Conservation (phyloP, 768 basidiomycete genomes). For the Mycena alexandri region DNA sequence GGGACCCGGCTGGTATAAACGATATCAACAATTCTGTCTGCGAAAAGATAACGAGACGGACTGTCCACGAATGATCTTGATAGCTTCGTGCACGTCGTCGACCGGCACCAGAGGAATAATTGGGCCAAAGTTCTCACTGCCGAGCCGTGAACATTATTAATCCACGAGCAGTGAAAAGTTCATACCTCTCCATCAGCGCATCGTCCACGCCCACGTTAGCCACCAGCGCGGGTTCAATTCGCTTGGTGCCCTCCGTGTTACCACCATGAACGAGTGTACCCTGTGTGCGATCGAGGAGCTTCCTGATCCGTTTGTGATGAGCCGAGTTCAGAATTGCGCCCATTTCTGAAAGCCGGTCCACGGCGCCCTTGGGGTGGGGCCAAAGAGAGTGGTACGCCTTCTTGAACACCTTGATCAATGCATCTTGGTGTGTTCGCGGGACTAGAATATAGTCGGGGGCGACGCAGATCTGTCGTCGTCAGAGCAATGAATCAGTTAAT, state of each 20-base stretch:
- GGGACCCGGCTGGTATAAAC: slow-evolving; percentile 6
- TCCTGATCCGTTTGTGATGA: slow-evolving; percentile 8
- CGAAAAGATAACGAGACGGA: not conserved
- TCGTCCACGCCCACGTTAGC: slow-evolving; percentile 15
- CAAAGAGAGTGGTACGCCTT: slow-evolving; percentile 57
- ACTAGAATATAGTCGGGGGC: slow-evolving; percentile 65
- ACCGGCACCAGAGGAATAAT: slow-evolving; percentile 22
- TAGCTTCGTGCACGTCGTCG: slow-evolving; percentile 6
- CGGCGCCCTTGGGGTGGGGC: slow-evolving; percentile 41
- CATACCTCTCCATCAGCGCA: slow-evolving; percentile 26
- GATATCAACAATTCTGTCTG: not conserved
- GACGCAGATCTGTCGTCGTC: slow-evolving; percentile 65
- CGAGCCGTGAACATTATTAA: too few relatives aligned
- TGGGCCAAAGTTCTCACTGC: slow-evolving; percentile 23
- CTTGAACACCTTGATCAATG: slow-evolving; percentile 54
- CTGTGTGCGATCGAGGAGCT: slow-evolving; percentile 15
- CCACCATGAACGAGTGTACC: slow-evolving; percentile 21
- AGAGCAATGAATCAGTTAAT: not conserved
- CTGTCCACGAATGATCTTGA: slow-evolving; percentile 22
- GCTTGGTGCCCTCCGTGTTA: slow-evolving; percentile 21
- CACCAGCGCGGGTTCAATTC: slow-evolving; percentile 20
- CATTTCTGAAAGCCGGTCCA: slow-evolving; percentile 11
- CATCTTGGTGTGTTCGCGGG: slow-evolving; percentile 54
- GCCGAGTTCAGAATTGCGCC: slow-evolving; percentile 5
- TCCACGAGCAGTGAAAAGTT: too few relatives aligned